A percentile compares a stretch with the other conserved stretches of the same genome.
Evolutionary conservation across 768 basidiomycete species (phyloP).

Genomic region (Hypholoma sublateritium): DNA sequence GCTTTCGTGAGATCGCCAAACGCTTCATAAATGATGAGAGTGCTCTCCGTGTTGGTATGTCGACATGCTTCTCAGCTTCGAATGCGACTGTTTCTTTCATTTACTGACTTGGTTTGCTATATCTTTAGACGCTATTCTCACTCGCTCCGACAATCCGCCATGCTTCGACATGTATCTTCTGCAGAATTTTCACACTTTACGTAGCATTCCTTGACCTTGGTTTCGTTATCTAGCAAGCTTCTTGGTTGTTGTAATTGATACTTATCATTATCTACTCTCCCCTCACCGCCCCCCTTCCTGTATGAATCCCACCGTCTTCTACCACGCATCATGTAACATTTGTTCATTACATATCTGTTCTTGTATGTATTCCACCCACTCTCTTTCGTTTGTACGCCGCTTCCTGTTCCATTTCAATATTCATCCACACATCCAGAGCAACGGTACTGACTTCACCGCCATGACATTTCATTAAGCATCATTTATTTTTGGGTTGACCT

Average conservation of each 20-base stretch:
- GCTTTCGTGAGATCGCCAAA: conserved; percentile 17
- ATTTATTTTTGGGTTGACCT: background rate
- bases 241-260: background rate
- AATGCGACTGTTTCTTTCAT: conserved; percentile 3
- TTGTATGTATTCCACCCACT: background rate
- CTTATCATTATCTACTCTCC: background rate
- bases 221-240: background rate
- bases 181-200: background rate
- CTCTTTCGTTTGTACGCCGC: background rate
- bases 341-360: background rate
- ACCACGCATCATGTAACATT: background rate
- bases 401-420: background rate
- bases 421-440: background rate
- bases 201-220: background rate
- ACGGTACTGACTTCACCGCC: background rate
- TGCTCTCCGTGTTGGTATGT: conserved; percentile 16
- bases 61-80: conserved; percentile 12
- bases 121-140: background rate
- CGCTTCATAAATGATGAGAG: conserved; percentile 4
- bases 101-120: conserved; percentile 1
- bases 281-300: background rate
- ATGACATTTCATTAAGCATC: background rate
- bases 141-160: background rate
- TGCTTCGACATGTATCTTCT: background rate
- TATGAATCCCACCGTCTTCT: background rate